phyloP scores from a whole-genome alignment of 352 stramenopile species.

The Globisporangium cystogenes region DNA sequence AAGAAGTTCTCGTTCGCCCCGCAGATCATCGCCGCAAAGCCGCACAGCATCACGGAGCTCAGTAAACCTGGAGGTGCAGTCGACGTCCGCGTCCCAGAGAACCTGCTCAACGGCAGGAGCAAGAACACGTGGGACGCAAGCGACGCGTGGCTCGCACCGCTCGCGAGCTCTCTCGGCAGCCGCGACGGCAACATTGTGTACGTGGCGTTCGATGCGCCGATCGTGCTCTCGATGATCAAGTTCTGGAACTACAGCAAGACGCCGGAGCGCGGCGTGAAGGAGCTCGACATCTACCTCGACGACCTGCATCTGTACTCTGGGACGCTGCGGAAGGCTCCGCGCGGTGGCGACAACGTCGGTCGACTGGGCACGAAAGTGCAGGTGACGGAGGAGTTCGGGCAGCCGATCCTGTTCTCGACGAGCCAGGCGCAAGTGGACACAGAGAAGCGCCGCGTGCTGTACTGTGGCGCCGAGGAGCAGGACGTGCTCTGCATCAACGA shows the following conservation, averaged over 20 bases:
- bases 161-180: conserved; percentile 61
- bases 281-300: conserved; percentile 85
- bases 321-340: conserved; percentile 42
- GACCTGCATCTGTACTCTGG: conserved; percentile 80
- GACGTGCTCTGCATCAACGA: conserved; percentile 90
- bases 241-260: conserved; percentile 90
- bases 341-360: conserved; percentile 13
- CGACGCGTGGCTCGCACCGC: conserved; percentile 65
- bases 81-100: conserved; percentile 43
- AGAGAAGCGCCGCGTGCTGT: conserved; percentile 60
- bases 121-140: conserved; percentile 76
- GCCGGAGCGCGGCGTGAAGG: conserved; percentile 70
- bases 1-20: conserved; percentile 28
- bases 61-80: conserved; percentile 5
- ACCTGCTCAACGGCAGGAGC: conserved; percentile 55
- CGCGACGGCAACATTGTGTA: conserved; percentile 64
- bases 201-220: conserved; percentile 57
- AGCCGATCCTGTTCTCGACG: conserved; percentile 77
- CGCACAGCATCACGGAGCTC: conserved; percentile 55
- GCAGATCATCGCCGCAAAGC: conserved; percentile 38
- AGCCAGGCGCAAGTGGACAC: conserved; percentile 57
- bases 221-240: conserved; percentile 80
- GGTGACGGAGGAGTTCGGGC: conserved; percentile 66
- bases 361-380: conserved; percentile 30
- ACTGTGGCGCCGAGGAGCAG: conserved; percentile 76